Evolutionary conservation across 2,329 filamentous ascomycete genomes (phyloP), one percentile per base, ranked within the genome.

Genomic region (Claviceps cyperi): DNA sequence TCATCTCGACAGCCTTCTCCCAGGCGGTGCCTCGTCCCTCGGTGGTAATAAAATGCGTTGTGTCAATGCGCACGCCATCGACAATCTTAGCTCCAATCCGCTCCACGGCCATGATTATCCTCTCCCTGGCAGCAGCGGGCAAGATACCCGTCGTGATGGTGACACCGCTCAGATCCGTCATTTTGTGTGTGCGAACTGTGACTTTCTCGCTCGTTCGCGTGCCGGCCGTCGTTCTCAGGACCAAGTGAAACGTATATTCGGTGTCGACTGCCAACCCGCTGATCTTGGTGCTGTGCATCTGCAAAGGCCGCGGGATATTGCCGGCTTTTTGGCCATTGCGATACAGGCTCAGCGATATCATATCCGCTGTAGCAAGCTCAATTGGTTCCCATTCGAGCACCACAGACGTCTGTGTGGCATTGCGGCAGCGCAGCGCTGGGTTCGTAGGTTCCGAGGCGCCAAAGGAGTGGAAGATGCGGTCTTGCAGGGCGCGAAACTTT

Each of bases 351-450:
- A 98, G 78, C 47, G 86, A 91, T 60, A 92, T 83, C 54, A 97
- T 77, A 63, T 92, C 88, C 55, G 92, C 89, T 5, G 91, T 97
- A 21, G 90, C 92, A 47, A 96, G 81, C 60, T 91, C 79, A 62
- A 98, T 85, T 36, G 91, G 88, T 56, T 97, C 92, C 92, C 92
- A 98, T 70, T 97, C 92, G 48, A 98, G 84, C 38, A 98, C 92
- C 44, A 97, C 84, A 28, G 87, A 94, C n/a, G 92, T 98, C 69
- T 98, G 92, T 1, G 92, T 98, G 50, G 91, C 90, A 75, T 97
- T 98, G 69, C 89, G 85, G 68, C 92, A 94, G 61, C 89, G 86
- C 37, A 98, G 80, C 47, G 85, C 69, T 7, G 92, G 92, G 1
- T 84, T 73, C 22, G 77, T 70, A 35, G 92, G 92, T 51, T 87